These are phyloP conservation scores for Lophiotrema nucula DNA, from an alignment of 495 filamentous ascomycete species.

Conservation along the genomic window DNA sequence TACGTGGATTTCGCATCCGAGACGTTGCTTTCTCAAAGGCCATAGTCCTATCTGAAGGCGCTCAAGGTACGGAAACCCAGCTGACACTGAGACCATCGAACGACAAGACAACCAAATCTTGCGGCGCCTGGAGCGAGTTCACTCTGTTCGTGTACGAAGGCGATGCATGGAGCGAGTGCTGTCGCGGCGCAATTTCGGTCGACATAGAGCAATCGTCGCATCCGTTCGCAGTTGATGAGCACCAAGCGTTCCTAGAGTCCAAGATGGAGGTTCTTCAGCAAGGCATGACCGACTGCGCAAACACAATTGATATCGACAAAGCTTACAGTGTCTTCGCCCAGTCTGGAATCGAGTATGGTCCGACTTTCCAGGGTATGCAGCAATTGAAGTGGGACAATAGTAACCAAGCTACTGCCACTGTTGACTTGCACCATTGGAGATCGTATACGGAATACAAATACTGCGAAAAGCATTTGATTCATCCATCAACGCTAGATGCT, in stretches of 20 bases:
- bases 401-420: constrained; percentile 10
- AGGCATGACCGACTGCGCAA: background rate
- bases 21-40: background rate
- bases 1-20: background rate
- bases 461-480: constrained; percentile 1
- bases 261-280: background rate
- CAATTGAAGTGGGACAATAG: constrained; percentile 10
- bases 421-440: constrained; percentile 4
- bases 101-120: background rate
- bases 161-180: background rate
- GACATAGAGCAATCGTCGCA: background rate
- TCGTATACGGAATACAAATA: background rate
- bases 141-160: background rate
- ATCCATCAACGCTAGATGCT: constrained; percentile 12
- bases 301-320: background rate
- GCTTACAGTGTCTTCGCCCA: background rate
- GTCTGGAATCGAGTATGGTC: constrained; percentile 1
- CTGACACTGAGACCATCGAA: background rate
- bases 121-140: background rate
- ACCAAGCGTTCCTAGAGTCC: background rate
- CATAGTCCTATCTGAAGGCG: background rate
- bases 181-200: background rate
- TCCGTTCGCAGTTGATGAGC: background rate
- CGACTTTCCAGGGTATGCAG: background rate
- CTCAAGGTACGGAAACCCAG: background rate